Percentiles rank a stretch among this genome's conserved stretches.
Evolutionary conservation across 1,284 basidiomycete species (phyloP).

Genomic region (Pterula multifida): DNA sequence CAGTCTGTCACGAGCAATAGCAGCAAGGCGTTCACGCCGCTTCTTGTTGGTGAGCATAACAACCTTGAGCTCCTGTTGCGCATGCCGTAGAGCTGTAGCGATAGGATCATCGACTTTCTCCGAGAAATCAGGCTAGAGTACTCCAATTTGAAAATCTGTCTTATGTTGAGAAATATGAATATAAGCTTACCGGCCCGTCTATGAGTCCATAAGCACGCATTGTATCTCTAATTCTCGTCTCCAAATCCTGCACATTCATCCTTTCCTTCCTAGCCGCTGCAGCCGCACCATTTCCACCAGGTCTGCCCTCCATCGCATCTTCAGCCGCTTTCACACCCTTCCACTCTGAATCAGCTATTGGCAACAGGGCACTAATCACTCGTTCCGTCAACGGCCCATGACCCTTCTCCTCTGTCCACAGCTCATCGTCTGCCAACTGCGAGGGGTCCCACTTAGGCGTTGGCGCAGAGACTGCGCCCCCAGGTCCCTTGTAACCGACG

Average conservation of each 20-base stretch:
- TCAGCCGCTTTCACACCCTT: constrained; percentile 69
- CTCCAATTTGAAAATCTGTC: constrained; percentile 1
- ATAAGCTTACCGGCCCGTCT: constrained; percentile 36
- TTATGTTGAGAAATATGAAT: constrained; percentile 2
- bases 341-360: constrained; percentile 53
- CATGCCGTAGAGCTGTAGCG: constrained; percentile 78
- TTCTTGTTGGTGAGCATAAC: constrained; percentile 77
- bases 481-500: constrained; percentile 11
- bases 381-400: constrained; percentile 74
- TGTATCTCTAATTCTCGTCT: constrained; percentile 57
- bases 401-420: constrained; percentile 56
- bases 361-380: constrained; percentile 67
- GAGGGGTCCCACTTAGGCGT: constrained; percentile 63
- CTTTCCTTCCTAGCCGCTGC: constrained; percentile 54
- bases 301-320: constrained; percentile 71
- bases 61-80: constrained; percentile 70
- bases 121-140: constrained; percentile 57
- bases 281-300: constrained; percentile 60
- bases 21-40: constrained; percentile 63
- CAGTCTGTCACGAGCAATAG: constrained; percentile 77
- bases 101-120: constrained; percentile 87
- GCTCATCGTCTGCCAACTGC: constrained; percentile 51
- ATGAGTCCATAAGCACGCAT: constrained; percentile 61
- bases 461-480: constrained; percentile 26
- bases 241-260: constrained; percentile 60